These are phyloP conservation scores for Linum tenue DNA, from an alignment of 345 rosid genomes.

Conservation along the genomic window DNA sequence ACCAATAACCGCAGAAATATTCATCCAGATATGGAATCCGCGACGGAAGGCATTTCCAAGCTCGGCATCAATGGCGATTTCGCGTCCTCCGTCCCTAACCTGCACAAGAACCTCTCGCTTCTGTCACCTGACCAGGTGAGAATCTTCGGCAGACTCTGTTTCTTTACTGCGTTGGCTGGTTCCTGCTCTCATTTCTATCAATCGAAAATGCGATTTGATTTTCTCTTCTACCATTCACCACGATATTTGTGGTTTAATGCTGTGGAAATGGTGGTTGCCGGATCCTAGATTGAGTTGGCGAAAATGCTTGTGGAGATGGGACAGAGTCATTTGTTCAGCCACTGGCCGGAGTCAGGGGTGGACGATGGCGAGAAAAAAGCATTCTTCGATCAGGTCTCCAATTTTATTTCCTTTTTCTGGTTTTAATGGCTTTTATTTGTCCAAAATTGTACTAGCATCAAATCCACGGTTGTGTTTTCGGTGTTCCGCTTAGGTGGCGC, in stretches of 20 bases:
- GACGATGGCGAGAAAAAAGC: conserved; percentile 53
- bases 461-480: not conserved
- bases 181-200: not conserved
- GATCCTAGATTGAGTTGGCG: conserved; percentile 60
- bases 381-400: conserved; percentile 58
- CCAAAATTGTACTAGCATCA: not conserved
- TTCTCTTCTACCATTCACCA: not conserved
- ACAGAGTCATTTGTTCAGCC: conserved; percentile 63
- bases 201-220: not conserved
- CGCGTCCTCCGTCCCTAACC: conserved; percentile 49
- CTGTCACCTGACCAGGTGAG: conserved; percentile 53
- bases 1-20: not conserved
- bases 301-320: conserved; percentile 57
- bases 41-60: conserved; percentile 22
- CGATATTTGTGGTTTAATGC: not conserved
- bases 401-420: not conserved
- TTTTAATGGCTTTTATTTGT: not conserved
- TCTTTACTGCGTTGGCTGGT: not conserved
- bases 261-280: conserved; percentile 9
- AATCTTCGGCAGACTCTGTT: not conserved
- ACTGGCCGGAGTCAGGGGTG: conserved; percentile 71
- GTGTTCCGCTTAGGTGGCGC: conserved; percentile 42
- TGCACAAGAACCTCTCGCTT: conserved; percentile 44
- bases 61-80: conserved; percentile 28
- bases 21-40: conserved; percentile 8